phyloP scores from a whole-genome alignment of 805 yeast species.

The Candida yuanshanica region DNA sequence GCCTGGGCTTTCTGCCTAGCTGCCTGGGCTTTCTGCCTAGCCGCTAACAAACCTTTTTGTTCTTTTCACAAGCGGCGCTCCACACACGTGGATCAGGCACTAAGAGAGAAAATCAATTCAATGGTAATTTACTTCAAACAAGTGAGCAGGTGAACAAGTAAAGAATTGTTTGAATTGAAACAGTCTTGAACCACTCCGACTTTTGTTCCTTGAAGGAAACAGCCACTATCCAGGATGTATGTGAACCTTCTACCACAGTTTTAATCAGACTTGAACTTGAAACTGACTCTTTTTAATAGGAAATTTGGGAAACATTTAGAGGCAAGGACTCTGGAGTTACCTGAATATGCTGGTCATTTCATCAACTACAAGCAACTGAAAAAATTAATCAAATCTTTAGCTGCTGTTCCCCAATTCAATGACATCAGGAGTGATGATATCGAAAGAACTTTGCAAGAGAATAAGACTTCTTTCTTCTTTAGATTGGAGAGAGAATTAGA shows the following conservation, averaged over 20 bases:
- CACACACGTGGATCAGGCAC: too few relatives aligned
- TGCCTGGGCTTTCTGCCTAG: too few relatives aligned
- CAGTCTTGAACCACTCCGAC: background rate
- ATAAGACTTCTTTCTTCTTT: slow-evolving; percentile 84
- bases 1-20: too few relatives aligned
- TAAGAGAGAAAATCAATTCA: too few relatives aligned
- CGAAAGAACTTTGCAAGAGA: slow-evolving; percentile 67
- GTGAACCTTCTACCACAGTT: too few relatives aligned
- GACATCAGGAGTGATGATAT: slow-evolving; percentile 24
- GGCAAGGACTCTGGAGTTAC: slow-evolving; percentile 87
- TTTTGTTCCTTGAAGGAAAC: slow-evolving; percentile 1
- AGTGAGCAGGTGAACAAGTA: too few relatives aligned
- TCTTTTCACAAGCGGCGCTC: too few relatives aligned
- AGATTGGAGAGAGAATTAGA: slow-evolving; percentile 91
- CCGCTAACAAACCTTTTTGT: too few relatives aligned
- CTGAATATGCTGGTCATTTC: slow-evolving; percentile 91
- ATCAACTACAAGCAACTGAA: slow-evolving; percentile 92
- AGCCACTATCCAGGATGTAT: too few relatives aligned
- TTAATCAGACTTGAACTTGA: too few relatives aligned
- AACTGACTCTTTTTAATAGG: slow-evolving; percentile 26
- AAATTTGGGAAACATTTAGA: slow-evolving; percentile 96
- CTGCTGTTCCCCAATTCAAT: slow-evolving; percentile 41
- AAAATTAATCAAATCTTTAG: slow-evolving; percentile 34
- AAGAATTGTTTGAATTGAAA: background rate
- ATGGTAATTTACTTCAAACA: too few relatives aligned